Base-by-base conservation (phyloP, 2,329 filamentous ascomycete species). In the Catunica adiposa region DNA sequence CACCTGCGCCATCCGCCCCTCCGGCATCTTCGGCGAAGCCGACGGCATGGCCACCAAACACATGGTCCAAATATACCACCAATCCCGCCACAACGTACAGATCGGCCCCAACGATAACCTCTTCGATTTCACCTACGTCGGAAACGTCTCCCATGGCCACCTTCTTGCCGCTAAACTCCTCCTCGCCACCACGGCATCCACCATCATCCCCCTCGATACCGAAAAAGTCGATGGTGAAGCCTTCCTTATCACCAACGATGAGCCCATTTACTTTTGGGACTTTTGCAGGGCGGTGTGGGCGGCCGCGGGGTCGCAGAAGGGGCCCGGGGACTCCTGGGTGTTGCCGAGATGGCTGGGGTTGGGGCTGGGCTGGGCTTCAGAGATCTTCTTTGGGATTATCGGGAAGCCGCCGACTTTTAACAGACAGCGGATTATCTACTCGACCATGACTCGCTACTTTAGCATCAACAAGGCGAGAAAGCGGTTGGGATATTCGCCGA, bases 201-300 rank as follows among this genome's bases (percentile, higher is more conserved):
- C 67, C 34, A 68, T 72, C 55, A 81, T 78, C 20, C 81, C 81
- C n/a, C 75, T 86, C 38, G 80, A 85, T 68, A 71, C 80, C 68
- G 84, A 88, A 70, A 76, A 76, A 58, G 80, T 89, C 52, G 86
- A 89, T 66, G 92, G 90, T 58, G 83, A 96, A 67, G 82, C 82
- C 53, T 90, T 97, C 72, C 82, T 95, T 70, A 79, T 97, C 64
- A 92, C 88, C 57, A 97, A 97, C 67, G 86, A 89, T 68, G 74
- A 80, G 62, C 90, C 90, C 3, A 75, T 94, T 20, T 90, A 90
- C 67, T 94, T 95, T 69, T 94, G 92, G 81, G 88, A 94, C 68
- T 85, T 94, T 65, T 80, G 85, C 58, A 77, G 86, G 42, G 80
- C 82, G 40, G 76, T 95, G 50, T 97, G 87, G 87, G 71, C 70